Evolutionary conservation across 192 early-diverging fungal species (phyloP), one percentile per base, ranked within the genome.

Genomic region (Coemansia sp.): DNA sequence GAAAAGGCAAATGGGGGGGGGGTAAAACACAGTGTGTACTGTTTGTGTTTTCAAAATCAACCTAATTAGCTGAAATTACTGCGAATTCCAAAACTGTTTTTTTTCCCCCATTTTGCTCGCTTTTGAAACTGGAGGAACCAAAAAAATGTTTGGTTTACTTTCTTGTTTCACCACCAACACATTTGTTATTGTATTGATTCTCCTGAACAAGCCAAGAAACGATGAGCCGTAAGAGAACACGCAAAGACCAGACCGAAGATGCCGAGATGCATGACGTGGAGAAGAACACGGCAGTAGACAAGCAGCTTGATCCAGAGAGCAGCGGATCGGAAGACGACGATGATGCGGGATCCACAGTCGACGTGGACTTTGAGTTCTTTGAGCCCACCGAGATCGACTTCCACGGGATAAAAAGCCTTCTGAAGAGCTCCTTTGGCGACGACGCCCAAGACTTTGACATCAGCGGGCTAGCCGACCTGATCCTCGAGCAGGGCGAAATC

Each of bases 331-430:
- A 53, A 26, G 51, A 26, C 7, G 9, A 39, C 30, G 55, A 62
- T 24, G 60, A 69, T 10, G 63, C 30, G 35, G 63, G 34, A 49
- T 51, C 45, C 62, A 53, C 36, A 12, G 87, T 98, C 41, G 87
- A 97, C 73, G 91, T 97, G 6, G 95, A 97, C 67, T 96, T 97
- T 82, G 97, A 97, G 69, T 99, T 97, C 75, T 95, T 93, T 80
- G 92, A 94, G 61, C 91, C 92, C n/a, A 86, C 90, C 65, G 85
- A 88, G 36, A 86, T 88, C 33, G 97, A 99, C 77, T 99, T 92
- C 66, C 94, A 96, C 69, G 90, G 93, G 6, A 82, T 96, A 69
- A 99, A 99, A 76, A 88, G 88, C 33, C 85, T 99, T n/a, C 70
- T 97, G 16, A 73, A 65, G 43, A 90, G 92, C 65, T 83, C 90